phyloP scores from a whole-genome alignment of 306 rosid species.

The Prunus salicina region DNA sequence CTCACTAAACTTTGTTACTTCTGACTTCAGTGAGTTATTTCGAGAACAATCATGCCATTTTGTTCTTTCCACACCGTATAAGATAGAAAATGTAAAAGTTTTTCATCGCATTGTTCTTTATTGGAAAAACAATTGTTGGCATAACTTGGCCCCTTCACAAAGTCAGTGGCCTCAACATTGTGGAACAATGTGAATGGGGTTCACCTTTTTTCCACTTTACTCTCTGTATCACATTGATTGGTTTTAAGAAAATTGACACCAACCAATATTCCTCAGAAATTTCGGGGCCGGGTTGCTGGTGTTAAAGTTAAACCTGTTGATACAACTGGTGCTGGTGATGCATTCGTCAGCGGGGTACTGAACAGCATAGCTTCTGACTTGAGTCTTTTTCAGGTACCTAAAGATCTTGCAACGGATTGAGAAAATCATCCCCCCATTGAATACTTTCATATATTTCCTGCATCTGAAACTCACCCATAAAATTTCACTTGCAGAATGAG shows the following conservation, averaged over 20 bases:
- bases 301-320: constrained; percentile 70
- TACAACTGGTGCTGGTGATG: constrained; percentile 98
- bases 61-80: background rate
- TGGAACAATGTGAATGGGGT: background rate
- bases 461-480: background rate
- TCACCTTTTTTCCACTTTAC: background rate
- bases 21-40: background rate
- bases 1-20: background rate
- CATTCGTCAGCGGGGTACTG: constrained; percentile 84
- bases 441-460: background rate
- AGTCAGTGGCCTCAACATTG: background rate
- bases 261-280: constrained; percentile 48
- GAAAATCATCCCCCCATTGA: background rate
- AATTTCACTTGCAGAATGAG: constrained; percentile 54
- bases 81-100: background rate
- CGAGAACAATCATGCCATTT: background rate
- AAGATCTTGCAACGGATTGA: constrained; percentile 9
- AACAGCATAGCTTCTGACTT: constrained; percentile 62
- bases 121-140: background rate
- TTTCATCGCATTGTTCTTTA: background rate
- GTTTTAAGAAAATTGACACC: background rate
- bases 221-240: background rate
- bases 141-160: no score
- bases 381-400: constrained; percentile 51
- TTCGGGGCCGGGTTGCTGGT: constrained; percentile 74